Evolutionary conservation across 2,329 filamentous ascomycete genomes (phyloP), one percentile per base, ranked within the genome.

Genomic region (Talaromyces sp.): DNA sequence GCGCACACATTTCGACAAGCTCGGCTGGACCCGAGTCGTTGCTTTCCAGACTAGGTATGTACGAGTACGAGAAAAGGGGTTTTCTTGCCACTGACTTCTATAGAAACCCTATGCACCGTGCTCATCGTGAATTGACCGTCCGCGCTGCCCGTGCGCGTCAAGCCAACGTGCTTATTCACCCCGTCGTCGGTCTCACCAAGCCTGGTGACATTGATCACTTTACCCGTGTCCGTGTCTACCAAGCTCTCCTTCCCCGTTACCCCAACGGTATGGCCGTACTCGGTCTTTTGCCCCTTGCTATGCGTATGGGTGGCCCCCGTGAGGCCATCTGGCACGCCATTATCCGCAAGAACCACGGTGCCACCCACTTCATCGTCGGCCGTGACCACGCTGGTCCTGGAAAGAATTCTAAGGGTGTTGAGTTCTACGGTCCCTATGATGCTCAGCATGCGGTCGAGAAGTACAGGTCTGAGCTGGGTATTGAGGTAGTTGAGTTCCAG

Each of bases 301-400:
- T 99, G 95, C 90, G 95, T 76, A 99, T 99, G 95, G 95, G 92
- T 75, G 95, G 95, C 72, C 95, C 95, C 67, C 91, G 95, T 69
- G 95, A 99, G 83, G 95, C 95, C 70, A 92, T 99, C 81, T 99
- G 95, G 95, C 95, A 99, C 84, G 95, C 95, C 74, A 96, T 99
- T 73, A 99, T 99, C 84, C 92, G 95, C 76, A 99, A 98, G 88
- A 99, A 99, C 81, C 93, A 97, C 82, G 95, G 95, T 72, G 92
- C 93, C 55, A 98, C 95, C 16, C 95, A 99, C 85, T 99, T 99
- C 84, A 99, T 99, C 72, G 93, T 99, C 68, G 95, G 95, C 65
- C 92, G 95, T 82, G 95, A 99, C 81, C 95, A 99, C 81, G 95
- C 95, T 68, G 95, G 95, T 57, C 95, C 95, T 50, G 95, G 95